phyloP scores from a whole-genome alignment of 305 asterid genomes.

The Monarda citriodora region DNA sequence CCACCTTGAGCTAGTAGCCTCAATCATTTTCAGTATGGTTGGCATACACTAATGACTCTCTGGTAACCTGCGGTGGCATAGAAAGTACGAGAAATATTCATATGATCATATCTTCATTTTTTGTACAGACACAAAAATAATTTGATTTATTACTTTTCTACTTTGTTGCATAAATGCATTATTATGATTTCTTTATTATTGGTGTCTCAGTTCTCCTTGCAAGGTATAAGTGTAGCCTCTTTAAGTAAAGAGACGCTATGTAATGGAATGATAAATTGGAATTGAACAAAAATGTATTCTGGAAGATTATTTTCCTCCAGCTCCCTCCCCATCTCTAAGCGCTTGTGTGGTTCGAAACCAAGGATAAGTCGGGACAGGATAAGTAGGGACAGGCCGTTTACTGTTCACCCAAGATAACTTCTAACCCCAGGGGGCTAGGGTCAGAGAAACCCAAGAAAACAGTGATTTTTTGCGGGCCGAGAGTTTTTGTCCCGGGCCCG shows the following conservation, averaged over 20 bases:
- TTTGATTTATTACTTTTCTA: too few relatives aligned
- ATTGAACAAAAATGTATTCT: too few relatives aligned
- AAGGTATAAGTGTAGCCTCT: background rate
- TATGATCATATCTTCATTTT: conserved; percentile 3
- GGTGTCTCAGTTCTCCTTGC: background rate
- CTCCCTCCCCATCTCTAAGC: background rate
- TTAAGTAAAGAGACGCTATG: background rate
- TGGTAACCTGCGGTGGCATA: conserved; percentile 66
- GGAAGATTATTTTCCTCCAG: background rate
- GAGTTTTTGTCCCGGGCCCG: too few relatives aligned
- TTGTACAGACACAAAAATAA: background rate
- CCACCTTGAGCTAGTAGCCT: conserved; percentile 20
- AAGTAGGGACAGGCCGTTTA: too few relatives aligned
- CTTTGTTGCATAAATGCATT: too few relatives aligned
- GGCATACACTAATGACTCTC: conserved; percentile 74
- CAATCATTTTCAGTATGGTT: conserved; percentile 14
- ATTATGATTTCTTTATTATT: background rate
- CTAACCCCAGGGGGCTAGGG: too few relatives aligned
- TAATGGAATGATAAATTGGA: background rate
- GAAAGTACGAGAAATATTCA: conserved; percentile 8
- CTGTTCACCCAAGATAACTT: too few relatives aligned
- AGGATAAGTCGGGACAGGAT: too few relatives aligned
- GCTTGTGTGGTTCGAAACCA: too few relatives aligned
- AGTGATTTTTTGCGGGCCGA: too few relatives aligned
- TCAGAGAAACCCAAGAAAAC: too few relatives aligned